Conservation (phyloP, 1,284 basidiomycete genomes). For the Malassezia japonica region DNA sequence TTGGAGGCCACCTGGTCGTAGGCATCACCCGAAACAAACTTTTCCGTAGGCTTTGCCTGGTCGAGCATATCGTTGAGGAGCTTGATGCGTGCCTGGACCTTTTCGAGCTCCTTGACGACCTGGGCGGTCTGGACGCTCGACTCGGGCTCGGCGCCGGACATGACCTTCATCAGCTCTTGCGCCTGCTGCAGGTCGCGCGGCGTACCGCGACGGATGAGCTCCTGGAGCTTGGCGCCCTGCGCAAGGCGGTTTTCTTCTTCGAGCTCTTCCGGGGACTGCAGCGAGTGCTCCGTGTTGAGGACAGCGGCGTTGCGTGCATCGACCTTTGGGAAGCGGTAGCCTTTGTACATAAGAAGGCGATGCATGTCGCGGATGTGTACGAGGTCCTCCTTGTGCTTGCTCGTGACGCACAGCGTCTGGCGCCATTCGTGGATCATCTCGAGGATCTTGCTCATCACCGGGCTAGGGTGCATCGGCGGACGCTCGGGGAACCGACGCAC, state of each 20-base stretch:
- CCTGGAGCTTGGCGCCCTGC: slow-evolving; percentile 93
- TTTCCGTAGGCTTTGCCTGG: slow-evolving; percentile 66
- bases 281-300: slow-evolving; percentile 51
- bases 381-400: slow-evolving; percentile 89
- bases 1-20: slow-evolving; percentile 92
- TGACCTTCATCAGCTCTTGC: slow-evolving; percentile 92
- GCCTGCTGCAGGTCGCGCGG: slow-evolving; percentile 89
- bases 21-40: slow-evolving; percentile 63
- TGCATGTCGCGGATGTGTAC: slow-evolving; percentile 99
- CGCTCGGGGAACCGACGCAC: slow-evolving; percentile 95
- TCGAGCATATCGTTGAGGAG: slow-evolving; percentile 93
- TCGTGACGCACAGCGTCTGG: slow-evolving; percentile 77
- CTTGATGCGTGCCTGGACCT: slow-evolving; percentile 86
- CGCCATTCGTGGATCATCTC: slow-evolving; percentile 94
- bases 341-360: slow-evolving; percentile 79
- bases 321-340: slow-evolving; percentile 44
- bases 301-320: slow-evolving; percentile 37
- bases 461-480: slow-evolving; percentile 84
- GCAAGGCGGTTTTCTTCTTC: slow-evolving; percentile 91
- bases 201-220: slow-evolving; percentile 88
- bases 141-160: slow-evolving; percentile 74
- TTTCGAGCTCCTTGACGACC: slow-evolving; percentile 79
- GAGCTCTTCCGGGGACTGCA: slow-evolving; percentile 90
- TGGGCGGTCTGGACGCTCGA: slow-evolving; percentile 79
- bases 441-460: slow-evolving; percentile 86